Conservation (phyloP, 805 yeast genomes). For the Scheffersomyces coipomensis region DNA sequence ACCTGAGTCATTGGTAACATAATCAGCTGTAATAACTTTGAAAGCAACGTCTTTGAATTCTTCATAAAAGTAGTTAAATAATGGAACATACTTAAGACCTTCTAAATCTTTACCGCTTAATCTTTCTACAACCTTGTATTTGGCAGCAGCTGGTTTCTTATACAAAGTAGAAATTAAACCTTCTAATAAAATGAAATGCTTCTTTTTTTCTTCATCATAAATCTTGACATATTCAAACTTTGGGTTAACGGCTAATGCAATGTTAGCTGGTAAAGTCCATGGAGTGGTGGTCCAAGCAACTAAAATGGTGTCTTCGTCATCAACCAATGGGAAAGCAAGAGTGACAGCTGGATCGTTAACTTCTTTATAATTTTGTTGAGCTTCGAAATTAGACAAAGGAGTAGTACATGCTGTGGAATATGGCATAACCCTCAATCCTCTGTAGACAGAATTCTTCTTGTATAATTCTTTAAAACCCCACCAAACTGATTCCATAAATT, state of each 20-base stretch:
- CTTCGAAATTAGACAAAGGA: slow-evolving; percentile 95
- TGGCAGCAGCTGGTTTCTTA: slow-evolving; percentile 92
- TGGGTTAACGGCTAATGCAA: slow-evolving; percentile 90
- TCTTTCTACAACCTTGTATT: slow-evolving; percentile 77
- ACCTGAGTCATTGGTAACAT: slow-evolving; percentile 93
- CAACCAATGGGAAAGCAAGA: slow-evolving; percentile 77
- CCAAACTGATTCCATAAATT: slow-evolving; percentile 98
- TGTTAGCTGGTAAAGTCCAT: slow-evolving; percentile 96
- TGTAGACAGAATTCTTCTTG: slow-evolving; percentile 84
- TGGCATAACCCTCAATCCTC: slow-evolving; percentile 98
- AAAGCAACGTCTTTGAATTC: slow-evolving; percentile 75
- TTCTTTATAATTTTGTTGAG: slow-evolving; percentile 97
- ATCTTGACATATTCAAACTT: slow-evolving; percentile 89
- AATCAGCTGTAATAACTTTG: slow-evolving; percentile 76
- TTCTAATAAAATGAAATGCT: slow-evolving; percentile 82
- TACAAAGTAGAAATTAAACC: slow-evolving; percentile 77
- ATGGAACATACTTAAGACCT: slow-evolving; percentile 79
- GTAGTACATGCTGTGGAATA: slow-evolving; percentile 97
- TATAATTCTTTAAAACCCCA: slow-evolving; percentile 94
- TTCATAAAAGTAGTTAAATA: slow-evolving; percentile 78
- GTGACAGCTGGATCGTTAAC: slow-evolving; percentile 97
- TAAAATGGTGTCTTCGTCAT: slow-evolving; percentile 77
- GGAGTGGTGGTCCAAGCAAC: slow-evolving; percentile 99
- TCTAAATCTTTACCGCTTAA: slow-evolving; percentile 76
- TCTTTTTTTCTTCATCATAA: slow-evolving; percentile 81